Evolutionary conservation across 2,329 filamentous ascomycete species (phyloP).

Genomic region (Myriosclerotinia curreyana): DNA sequence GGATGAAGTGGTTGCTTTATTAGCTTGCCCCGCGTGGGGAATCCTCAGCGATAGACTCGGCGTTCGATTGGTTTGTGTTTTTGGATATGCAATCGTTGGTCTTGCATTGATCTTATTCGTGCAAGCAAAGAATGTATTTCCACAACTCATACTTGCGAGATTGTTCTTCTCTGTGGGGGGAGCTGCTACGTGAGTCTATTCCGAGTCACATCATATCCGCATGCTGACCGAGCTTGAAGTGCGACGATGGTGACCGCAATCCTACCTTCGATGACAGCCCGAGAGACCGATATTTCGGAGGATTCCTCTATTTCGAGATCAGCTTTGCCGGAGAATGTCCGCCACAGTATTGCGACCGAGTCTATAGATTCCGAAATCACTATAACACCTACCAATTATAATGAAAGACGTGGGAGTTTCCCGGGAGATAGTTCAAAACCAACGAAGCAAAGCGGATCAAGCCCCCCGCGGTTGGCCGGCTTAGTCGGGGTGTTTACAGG

Average conservation of each 20-base stretch:
- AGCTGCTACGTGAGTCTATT: conserved; percentile 67
- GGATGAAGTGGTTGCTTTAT: conserved; percentile 76
- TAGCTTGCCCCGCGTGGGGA: conserved; percentile 79
- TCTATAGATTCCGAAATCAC: conserved; percentile 73
- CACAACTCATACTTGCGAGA: conserved; percentile 78
- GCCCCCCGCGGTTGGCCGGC: conserved; percentile 68
- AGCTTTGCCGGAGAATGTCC: conserved; percentile 33
- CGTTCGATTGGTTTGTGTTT: conserved; percentile 67
- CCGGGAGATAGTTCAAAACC: conserved; percentile 24
- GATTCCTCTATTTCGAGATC: conserved; percentile 25
- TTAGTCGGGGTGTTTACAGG: conserved; percentile 91
- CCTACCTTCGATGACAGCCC: conserved; percentile 66
- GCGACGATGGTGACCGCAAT: conserved; percentile 97
- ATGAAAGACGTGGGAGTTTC: conserved; percentile 23
- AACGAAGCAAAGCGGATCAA: conserved; percentile 41
- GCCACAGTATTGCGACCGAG: conserved; percentile 58
- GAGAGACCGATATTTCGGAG: conserved; percentile 29
- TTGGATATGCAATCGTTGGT: conserved; percentile 80
- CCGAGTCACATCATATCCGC: conserved; percentile 16
- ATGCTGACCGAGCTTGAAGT: conserved; percentile 39
- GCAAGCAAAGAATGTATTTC: conserved; percentile 82
- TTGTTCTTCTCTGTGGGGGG: conserved; percentile 87
- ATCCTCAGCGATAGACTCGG: conserved; percentile 73
- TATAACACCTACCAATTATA: conserved; percentile 64
- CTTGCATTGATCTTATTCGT: conserved; percentile 76